Base-by-base conservation (phyloP, 257 asterid species). In the Nicotiana attenuata region DNA sequence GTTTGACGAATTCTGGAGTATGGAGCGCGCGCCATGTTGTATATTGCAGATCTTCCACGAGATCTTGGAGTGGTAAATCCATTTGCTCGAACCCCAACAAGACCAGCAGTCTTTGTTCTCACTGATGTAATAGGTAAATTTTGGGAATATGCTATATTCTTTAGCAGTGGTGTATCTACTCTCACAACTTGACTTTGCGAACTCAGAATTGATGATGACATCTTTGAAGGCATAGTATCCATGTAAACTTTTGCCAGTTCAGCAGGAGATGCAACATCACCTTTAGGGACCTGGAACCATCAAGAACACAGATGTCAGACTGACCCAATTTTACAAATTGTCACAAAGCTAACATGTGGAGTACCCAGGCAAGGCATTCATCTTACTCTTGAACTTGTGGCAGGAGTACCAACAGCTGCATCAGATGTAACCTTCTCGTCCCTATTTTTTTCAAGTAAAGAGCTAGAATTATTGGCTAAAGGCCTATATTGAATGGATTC, bases 21-120 rank as follows among this genome's bases (percentile, higher is more conserved):
- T 29, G 99, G 99, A 31, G 97, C 87, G 33, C 97, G 97, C 76
- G 98, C 98, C 98, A 96, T 91, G 87, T 82, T 92, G 89, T 93
- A 92, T 80, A 94, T 90, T 66, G 98, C 97, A 47, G 99, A 92
- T 85, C 97, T 90, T 76, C 97, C 96, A 63, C 87, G 91, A 84
- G 97, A 87, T 88, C 91, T 91, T 84, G 93, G 94, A 84, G 97
- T 88, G 47, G 83, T 65, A 87, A 87, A 86, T 84, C 93, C 92
- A 89, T 92, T 89, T 68, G 85, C 92, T 57, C 84, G 86, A 82
- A 90, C 90, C 85, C 84, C 90, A 78, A 64, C 66, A 84, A 79
- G 77, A 77, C 59, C 65, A 82, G 87, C 17, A 75, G 45, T 53
- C 59, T 82, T 89, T 22, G 71, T 60, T 33, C 86, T 38, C 84